phyloP scores from a whole-genome alignment of 1,284 basidiomycete genomes.

The Malassezia psittaci region DNA sequence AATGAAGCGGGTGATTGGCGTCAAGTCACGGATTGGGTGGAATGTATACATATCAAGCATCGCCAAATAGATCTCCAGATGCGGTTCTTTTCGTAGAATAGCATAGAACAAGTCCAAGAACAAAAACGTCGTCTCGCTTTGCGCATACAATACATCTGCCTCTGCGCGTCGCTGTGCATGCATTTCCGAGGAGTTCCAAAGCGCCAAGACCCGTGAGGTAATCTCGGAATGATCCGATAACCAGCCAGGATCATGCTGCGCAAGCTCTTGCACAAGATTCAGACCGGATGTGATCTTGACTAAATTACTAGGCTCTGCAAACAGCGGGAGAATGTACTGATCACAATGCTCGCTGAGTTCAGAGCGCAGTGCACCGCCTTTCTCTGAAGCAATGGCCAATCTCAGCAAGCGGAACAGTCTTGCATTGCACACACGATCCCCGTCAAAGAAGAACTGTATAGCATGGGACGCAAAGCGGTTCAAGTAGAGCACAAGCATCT shows the following conservation, averaged over 20 bases:
- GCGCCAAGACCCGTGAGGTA: slow-evolving; percentile 41
- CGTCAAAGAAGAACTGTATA: slow-evolving; percentile 65
- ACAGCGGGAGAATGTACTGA: slow-evolving; percentile 29
- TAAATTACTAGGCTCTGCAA: slow-evolving; percentile 24
- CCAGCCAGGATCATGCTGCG: slow-evolving; percentile 62
- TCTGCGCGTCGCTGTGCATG: slow-evolving; percentile 28
- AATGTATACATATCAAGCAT: slow-evolving; percentile 73
- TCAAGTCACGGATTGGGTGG: slow-evolving; percentile 66
- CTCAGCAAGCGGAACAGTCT: slow-evolving; percentile 36
- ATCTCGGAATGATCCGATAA: slow-evolving; percentile 50
- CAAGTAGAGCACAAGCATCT: slow-evolving; percentile 80
- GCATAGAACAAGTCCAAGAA: slow-evolving; percentile 55
- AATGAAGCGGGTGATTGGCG: slow-evolving; percentile 73
- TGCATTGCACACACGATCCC: slow-evolving; percentile 57
- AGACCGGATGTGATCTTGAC: slow-evolving; percentile 51
- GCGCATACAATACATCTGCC: slow-evolving; percentile 22
- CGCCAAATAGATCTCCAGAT: slow-evolving; percentile 80
- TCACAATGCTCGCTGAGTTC: slow-evolving; percentile 26
- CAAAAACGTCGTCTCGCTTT: slow-evolving; percentile 54
- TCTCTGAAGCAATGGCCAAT: slow-evolving; percentile 32
- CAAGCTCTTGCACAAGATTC: slow-evolving; percentile 66
- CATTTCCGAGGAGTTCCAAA: slow-evolving; percentile 45
- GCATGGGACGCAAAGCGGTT: slow-evolving; percentile 80
- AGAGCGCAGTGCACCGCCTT: slow-evolving; percentile 30
- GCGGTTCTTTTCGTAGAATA: slow-evolving; percentile 56